phyloP scores from a whole-genome alignment of 2,329 filamentous ascomycete genomes.

The Apiospora koreana region DNA sequence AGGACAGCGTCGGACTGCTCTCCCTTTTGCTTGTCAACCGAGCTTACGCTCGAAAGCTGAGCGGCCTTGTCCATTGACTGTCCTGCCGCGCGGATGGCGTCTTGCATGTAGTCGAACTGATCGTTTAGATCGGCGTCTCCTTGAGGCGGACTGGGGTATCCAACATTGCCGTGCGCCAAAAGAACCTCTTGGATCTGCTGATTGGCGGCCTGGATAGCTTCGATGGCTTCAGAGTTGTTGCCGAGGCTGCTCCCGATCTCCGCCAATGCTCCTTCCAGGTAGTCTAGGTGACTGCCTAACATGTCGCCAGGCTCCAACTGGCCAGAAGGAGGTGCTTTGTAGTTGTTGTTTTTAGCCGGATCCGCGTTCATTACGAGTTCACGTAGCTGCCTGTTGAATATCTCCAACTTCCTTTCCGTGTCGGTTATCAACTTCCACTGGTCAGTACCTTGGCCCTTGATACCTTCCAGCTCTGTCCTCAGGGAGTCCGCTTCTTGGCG shows the following conservation, averaged over 20 bases:
- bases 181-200: slow-evolving; percentile 59
- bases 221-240: slow-evolving; percentile 47
- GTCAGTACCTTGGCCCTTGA: slow-evolving; percentile 36
- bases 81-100: slow-evolving; percentile 55
- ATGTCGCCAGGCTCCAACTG: slow-evolving; percentile 46
- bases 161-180: slow-evolving; percentile 45
- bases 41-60: slow-evolving; percentile 31
- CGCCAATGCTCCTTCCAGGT: slow-evolving; percentile 67
- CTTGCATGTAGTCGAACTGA: slow-evolving; percentile 69
- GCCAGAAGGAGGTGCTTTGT: slow-evolving; percentile 43
- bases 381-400: slow-evolving; percentile 66
- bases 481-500: slow-evolving; percentile 34
- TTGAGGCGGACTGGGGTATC: slow-evolving; percentile 60
- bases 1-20: slow-evolving; percentile 60
- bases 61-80: slow-evolving; percentile 41
- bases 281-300: slow-evolving; percentile 64
- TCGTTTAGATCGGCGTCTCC: slow-evolving; percentile 60
- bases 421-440: slow-evolving; percentile 56
- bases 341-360: slow-evolving; percentile 52
- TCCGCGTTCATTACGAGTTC: slow-evolving; percentile 67
- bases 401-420: slow-evolving; percentile 67
- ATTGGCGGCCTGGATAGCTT: slow-evolving; percentile 64
- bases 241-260: slow-evolving; percentile 61
- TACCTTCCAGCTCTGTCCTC: slow-evolving; percentile 34
- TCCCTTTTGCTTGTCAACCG: slow-evolving; percentile 40